Evolutionary conservation across 1,139 yeast species (phyloP).

Genomic region (Geotrichum reessii): DNA sequence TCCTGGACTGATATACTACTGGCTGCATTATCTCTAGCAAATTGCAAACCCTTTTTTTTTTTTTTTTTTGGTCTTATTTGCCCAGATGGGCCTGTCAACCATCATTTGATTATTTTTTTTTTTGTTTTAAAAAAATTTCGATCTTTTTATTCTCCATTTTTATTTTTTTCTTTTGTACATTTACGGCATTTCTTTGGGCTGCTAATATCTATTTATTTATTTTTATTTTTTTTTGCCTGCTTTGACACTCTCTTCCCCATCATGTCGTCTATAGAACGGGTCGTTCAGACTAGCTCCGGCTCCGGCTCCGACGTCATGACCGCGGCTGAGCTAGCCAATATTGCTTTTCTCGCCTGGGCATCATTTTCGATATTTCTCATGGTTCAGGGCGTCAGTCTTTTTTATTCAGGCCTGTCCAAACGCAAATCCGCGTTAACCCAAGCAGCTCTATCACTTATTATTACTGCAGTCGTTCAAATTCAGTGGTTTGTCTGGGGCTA

Average conservation of each 20-base stretch:
- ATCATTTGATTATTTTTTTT: neutral
- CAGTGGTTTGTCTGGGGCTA: slow-evolving; percentile 54
- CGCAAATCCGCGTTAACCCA: slow-evolving; percentile 52
- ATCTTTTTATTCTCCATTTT: neutral
- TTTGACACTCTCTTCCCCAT: neutral
- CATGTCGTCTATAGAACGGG: neutral
- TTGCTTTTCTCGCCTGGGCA: slow-evolving; percentile 16
- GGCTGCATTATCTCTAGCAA: neutral
- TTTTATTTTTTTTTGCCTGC: neutral
- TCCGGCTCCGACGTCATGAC: neutral
- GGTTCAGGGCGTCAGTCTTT: slow-evolving; percentile 38
- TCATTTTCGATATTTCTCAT: slow-evolving; percentile 14
- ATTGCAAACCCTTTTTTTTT: neutral
- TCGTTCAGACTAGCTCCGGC: neutral
- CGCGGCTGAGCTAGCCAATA: slow-evolving; percentile 6
- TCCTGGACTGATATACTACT: neutral
- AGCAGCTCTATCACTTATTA: slow-evolving; percentile 46
- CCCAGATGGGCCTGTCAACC: neutral
- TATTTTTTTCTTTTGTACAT: neutral
- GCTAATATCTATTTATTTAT: neutral
- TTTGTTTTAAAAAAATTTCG: neutral
- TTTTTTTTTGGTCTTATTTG: neutral
- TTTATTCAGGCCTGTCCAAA: slow-evolving; percentile 56
- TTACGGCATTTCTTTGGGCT: neutral
- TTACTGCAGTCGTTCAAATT: slow-evolving; percentile 42